phyloP scores from a whole-genome alignment of 2,329 filamentous ascomycete species.

The Talaromyces sp. region DNA sequence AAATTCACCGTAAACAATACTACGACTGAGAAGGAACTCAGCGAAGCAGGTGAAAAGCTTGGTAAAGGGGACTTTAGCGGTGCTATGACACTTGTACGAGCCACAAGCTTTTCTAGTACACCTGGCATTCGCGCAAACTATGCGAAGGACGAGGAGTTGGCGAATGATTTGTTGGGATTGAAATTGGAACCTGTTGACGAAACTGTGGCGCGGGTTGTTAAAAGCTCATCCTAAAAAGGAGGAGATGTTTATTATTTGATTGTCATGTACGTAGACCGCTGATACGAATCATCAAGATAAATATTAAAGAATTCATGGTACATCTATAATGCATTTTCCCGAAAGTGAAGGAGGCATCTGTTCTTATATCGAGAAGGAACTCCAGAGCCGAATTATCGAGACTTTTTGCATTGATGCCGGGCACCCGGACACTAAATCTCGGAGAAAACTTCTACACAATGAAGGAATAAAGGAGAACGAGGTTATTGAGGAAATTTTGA shows the following conservation, averaged over 20 bases:
- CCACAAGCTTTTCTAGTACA: conserved; percentile 22
- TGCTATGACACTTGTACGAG: conserved; percentile 25
- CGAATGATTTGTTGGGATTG: conserved; percentile 25
- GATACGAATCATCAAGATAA: not conserved
- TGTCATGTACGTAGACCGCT: not conserved
- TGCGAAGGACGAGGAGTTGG: conserved; percentile 24
- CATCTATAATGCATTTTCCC: not conserved
- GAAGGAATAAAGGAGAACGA: not conserved
- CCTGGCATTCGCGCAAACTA: conserved; percentile 25
- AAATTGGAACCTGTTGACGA: conserved; percentile 23
- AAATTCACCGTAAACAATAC: conserved; percentile 50
- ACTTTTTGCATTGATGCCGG: not conserved
- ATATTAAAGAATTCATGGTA: not conserved
- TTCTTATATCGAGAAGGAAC: not conserved
- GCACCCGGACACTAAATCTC: not conserved
- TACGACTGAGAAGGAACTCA: conserved; percentile 27
- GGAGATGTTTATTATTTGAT: not conserved
- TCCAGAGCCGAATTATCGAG: not conserved
- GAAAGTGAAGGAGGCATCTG: not conserved
- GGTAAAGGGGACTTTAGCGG: conserved; percentile 24
- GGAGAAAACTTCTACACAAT: not conserved
- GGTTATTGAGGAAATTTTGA: not conserved
- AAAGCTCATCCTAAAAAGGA: not conserved
- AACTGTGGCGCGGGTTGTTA: conserved; percentile 19
- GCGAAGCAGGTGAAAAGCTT: conserved; percentile 22